These are phyloP conservation scores for Blastomyces parvus DNA, from an alignment of 2,329 filamentous ascomycete genomes.

Conservation along the genomic window DNA sequence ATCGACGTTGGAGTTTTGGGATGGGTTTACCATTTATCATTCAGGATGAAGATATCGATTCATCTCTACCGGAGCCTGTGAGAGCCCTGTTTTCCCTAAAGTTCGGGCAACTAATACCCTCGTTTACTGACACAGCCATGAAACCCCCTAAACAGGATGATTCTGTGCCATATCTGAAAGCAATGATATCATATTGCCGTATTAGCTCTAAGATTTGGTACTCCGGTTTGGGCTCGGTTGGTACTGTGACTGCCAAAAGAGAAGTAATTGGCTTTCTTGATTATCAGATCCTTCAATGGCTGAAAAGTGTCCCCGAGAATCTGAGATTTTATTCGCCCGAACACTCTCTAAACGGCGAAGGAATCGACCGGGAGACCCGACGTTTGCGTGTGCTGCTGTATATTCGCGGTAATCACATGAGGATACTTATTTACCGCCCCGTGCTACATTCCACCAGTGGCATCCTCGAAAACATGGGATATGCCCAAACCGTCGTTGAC, in stretches of 20 bases:
- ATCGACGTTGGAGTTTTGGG: conserved; percentile 81
- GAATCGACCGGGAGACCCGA: conserved; percentile 55
- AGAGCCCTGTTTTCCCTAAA: conserved; percentile 15
- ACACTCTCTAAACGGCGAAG: conserved; percentile 37
- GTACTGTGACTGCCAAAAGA: conserved; percentile 55
- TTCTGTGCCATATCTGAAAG: conserved; percentile 60
- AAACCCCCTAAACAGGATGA: conserved; percentile 26
- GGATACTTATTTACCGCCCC: conserved; percentile 79
- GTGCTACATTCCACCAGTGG: conserved; percentile 75
- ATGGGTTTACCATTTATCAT: conserved; percentile 78
- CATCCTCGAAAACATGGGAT: conserved; percentile 64
- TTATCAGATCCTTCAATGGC: conserved; percentile 78
- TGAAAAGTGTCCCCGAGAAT: conserved; percentile 58
- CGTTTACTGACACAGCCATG: conserved; percentile 14
- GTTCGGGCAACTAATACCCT: not conserved
- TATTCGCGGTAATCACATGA: conserved; percentile 78
- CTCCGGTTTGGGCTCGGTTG: conserved; percentile 61
- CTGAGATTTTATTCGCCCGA: conserved; percentile 54
- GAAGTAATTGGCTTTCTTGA: conserved; percentile 74
- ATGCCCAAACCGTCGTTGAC: conserved; percentile 60
- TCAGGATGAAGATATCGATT: conserved; percentile 78
- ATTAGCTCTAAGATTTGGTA: conserved; percentile 82
- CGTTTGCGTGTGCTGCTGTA: conserved; percentile 77
- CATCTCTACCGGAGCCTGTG: conserved; percentile 68
- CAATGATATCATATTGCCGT: conserved; percentile 76